A percentile compares a stretch with the other conserved stretches of the same genome.
Evolutionary conservation across 352 stramenopile species (phyloP).

Genomic region (Phytophthora tentaculata): DNA sequence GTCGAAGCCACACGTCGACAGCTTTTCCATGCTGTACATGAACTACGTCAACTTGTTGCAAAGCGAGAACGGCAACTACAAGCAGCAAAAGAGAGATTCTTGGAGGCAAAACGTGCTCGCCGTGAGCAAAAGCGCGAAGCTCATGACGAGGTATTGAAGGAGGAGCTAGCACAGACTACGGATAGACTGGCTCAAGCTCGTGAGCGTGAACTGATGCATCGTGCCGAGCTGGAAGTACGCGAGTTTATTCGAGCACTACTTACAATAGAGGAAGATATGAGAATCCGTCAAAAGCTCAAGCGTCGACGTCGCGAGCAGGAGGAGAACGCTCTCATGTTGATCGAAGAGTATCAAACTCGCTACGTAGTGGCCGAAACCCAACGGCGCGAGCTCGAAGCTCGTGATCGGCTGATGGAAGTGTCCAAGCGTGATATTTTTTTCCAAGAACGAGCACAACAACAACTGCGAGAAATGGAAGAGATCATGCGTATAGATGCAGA

Average conservation of each 20-base stretch:
- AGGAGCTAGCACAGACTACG: conserved; percentile 29
- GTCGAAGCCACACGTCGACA: conserved; percentile 51
- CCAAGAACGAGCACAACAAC: conserved; percentile 33
- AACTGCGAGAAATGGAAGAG: conserved; percentile 38
- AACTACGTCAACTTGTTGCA: conserved; percentile 39
- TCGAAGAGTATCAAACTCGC: conserved; percentile 63
- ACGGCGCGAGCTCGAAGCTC: conserved; percentile 38
- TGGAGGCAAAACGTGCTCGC: conserved; percentile 28
- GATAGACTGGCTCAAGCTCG: conserved; percentile 43
- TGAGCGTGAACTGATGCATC: conserved; percentile 47
- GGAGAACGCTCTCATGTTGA: conserved; percentile 56
- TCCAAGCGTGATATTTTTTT: conserved; percentile 44
- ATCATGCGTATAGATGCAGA: conserved; percentile 17
- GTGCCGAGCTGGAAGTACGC: conserved; percentile 51
- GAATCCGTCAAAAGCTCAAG: conserved; percentile 40
- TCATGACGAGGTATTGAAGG: conserved; percentile 24
- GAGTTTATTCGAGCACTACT: conserved; percentile 53
- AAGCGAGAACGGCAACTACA: conserved; percentile 39
- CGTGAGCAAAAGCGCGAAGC: conserved; percentile 21
- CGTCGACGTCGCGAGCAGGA: conserved; percentile 44
- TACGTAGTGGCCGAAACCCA: conserved; percentile 56
- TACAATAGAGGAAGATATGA: conserved; percentile 41
- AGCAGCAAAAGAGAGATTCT: conserved; percentile 38
- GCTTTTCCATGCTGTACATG: conserved; percentile 58
- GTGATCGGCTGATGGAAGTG: conserved; percentile 43